Base-by-base conservation (phyloP, 1,284 basidiomycete species). In the Hymenochaete sp. region DNA sequence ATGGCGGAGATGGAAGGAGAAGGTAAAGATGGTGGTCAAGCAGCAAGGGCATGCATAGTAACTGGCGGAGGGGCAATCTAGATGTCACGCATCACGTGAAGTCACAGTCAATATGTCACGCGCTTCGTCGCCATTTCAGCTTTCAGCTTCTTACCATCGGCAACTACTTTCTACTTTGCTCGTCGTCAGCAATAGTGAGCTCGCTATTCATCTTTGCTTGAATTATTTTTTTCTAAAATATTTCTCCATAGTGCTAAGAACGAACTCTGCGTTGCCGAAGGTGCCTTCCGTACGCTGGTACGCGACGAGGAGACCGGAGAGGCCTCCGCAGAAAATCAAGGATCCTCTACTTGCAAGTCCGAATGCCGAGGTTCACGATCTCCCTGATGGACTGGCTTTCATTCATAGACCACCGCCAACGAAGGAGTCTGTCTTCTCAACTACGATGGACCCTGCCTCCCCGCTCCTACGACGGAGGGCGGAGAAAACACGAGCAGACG, bases 331-430 rank as follows among this genome's bases (percentile, higher is more conserved):
- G 42, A 73, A 74, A 42, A 68, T 73, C 18, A 71, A 73, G 10
- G 82, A 88, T 57, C 84, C 85, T 11, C 67, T 88, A 38, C 50
- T 63, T 39, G 72, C 72, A 61, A 74, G 71, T 50, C 70, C 77
- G 13, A 68, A 72, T 36, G 78, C 77, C 27, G 62, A 65, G 26
- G 72, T 79, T 53, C 73, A 73, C n/a, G 52, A 67, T 8, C 63
- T 85, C 33, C 61, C 70, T 3, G 75, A 75, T 45, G 64, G 68
- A 50, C 59, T 84, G 45, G 83, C 82, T 1, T 87, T 88, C 59
- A 78, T 88, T 50, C 82, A 83, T 59, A 78, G 85, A 35, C 82
- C 82, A 21, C 85, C 84, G 0, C 82, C 84, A 0, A 75, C 79
- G 2, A 71, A 76, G 7, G 78, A 81, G 3, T 71, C 82, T 11